Base-by-base conservation (phyloP, 352 stramenopile genomes). In the Phytopythium mirpurense region DNA sequence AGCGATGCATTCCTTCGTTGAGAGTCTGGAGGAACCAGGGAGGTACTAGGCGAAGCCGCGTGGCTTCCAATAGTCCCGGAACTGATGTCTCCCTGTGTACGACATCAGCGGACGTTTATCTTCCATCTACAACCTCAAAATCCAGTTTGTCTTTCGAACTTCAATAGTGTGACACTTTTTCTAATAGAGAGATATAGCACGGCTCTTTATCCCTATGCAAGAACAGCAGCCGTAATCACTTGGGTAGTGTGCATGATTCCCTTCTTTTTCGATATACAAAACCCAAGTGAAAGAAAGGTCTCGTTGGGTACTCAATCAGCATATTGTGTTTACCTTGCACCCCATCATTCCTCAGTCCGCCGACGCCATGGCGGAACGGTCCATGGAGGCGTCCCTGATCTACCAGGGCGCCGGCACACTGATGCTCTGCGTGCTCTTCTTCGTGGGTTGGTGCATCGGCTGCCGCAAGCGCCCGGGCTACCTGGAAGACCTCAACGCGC, bases 381-480 rank as follows among this genome's bases (percentile, higher is more conserved):
- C 68, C 5, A 63, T 65, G 26, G 51, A 70, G 62, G 41, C 67
- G 37, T 72, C 68, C 21, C 65, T 85, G 73, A 36, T 85, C 21
- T 85, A 88, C 53, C 76, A 88, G 61, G 72, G 64, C 37, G 56
- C 78, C 29, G 70, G 75, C 35, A 78, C 82, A 67, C 31, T 82
- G 42, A 45, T 83, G 52, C 53, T 88, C 19, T 78, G 63, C 57
- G 21, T 75, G 49, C 63, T 83, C 48, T 83, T 86, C 56, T 56
- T 86, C 53, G 51, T 74, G 8, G 61, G 82, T 29, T 86, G 74
- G 67, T 65, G 69, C 40, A 63, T 75, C 52, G 72, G 71, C 31
- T 78, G 73, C 62, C 69, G 65, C 24, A 64, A 64, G 26, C 71
- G 67, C 43, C 19, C 32, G 15, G 60, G 60, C 18, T 62, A 72